These are phyloP conservation scores for Metarhizium brunneum DNA, from an alignment of 2,329 filamentous ascomycete species.

Conservation along the genomic window DNA sequence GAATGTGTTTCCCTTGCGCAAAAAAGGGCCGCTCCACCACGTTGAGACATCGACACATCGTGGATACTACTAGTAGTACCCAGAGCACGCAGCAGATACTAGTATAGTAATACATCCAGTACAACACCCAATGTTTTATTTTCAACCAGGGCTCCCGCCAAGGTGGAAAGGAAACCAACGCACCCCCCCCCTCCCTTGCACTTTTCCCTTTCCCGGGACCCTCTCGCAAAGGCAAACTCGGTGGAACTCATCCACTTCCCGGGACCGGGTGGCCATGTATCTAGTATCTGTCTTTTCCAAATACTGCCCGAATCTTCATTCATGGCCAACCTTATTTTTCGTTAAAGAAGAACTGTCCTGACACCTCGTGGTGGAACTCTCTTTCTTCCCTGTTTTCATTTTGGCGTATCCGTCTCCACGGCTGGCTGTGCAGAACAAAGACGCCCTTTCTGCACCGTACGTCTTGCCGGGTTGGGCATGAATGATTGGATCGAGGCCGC, in stretches of 20 bases:
- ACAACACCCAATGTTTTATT: background rate
- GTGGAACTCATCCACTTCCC: background rate
- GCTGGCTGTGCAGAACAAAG: slow-evolving; percentile 1
- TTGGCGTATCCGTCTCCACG: background rate
- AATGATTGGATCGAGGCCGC: background rate
- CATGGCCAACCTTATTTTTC: background rate
- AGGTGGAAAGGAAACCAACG: background rate
- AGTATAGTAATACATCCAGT: background rate
- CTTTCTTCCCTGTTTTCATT: background rate
- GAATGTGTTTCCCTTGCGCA: too few relatives aligned
- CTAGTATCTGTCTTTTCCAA: background rate
- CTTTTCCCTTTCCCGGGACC: too few relatives aligned
- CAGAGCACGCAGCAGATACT: background rate
- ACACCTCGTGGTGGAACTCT: background rate
- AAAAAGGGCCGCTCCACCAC: too few relatives aligned
- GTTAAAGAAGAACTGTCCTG: background rate
- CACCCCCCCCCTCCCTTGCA: background rate
- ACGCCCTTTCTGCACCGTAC: background rate
- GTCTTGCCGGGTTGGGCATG: background rate
- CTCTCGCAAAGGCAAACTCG: background rate
- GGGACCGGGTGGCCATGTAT: too few relatives aligned
- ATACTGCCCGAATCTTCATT: background rate
- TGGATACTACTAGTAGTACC: too few relatives aligned
- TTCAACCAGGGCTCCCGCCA: background rate
- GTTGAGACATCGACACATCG: background rate